Evolutionary conservation across 1,139 yeast genomes (phyloP).

Genomic region (Geotrichum histeridarum): DNA sequence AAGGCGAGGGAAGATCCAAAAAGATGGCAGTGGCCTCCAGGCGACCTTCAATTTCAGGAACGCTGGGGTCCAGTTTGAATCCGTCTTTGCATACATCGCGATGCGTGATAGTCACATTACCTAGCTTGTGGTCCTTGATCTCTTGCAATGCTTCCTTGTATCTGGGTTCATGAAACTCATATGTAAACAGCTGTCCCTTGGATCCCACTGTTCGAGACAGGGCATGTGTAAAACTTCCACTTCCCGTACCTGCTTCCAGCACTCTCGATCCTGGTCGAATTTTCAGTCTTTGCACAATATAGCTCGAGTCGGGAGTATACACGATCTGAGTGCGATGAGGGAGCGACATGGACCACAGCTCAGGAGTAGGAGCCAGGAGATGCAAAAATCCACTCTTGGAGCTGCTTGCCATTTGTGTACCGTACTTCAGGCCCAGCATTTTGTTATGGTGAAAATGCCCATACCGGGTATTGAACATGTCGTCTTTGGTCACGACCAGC

Average conservation of each 20-base stretch:
- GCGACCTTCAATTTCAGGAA: slow-evolving; percentile 24
- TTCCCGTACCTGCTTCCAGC: slow-evolving; percentile 97
- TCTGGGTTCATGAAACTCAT: slow-evolving; percentile 86
- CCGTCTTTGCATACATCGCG: slow-evolving; percentile 92
- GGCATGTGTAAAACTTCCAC: slow-evolving; percentile 93
- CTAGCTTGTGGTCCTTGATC: slow-evolving; percentile 65
- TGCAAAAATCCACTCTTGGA: slow-evolving; percentile 85
- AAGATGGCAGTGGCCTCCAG: slow-evolving; percentile 69
- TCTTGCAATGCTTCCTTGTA: slow-evolving; percentile 73
- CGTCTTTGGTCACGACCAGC: slow-evolving; percentile 54
- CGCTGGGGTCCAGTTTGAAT: slow-evolving; percentile 40
- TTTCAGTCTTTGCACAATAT: slow-evolving; percentile 74
- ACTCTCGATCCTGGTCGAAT: slow-evolving; percentile 72
- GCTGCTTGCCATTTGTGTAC: slow-evolving; percentile 77
- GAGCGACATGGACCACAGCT: slow-evolving; percentile 86
- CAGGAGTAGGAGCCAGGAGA: slow-evolving; percentile 86
- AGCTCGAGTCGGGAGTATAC: slow-evolving; percentile 91
- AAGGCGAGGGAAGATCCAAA: slow-evolving; percentile 92
- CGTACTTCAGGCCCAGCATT: slow-evolving; percentile 79
- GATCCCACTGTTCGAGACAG: slow-evolving; percentile 71
- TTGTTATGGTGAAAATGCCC: slow-evolving; percentile 79
- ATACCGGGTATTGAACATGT: slow-evolving; percentile 70
- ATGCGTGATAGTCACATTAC: slow-evolving; percentile 61
- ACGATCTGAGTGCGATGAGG: slow-evolving; percentile 98
- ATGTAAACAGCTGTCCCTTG: slow-evolving; percentile 67